These are phyloP conservation scores for Lodderomyces metapsilosis DNA, from an alignment of 1,139 yeast genomes.

Conservation along the genomic window DNA sequence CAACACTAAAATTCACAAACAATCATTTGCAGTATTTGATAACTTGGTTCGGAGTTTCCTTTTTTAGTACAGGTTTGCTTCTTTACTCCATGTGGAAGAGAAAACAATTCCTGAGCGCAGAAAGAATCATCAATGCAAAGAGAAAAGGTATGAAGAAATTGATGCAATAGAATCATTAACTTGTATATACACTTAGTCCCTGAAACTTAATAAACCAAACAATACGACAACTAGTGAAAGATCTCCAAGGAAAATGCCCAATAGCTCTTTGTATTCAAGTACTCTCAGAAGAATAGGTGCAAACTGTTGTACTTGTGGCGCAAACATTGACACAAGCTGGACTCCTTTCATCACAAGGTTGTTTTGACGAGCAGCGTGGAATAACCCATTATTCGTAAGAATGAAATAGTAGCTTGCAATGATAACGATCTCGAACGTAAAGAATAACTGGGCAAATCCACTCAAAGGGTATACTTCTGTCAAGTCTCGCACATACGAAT, in stretches of 20 bases:
- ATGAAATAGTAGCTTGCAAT: slow-evolving; percentile 35
- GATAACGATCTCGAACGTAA: slow-evolving; percentile 33
- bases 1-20: slow-evolving; percentile 77
- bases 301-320: slow-evolving; percentile 33
- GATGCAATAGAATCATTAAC: not conserved
- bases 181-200: slow-evolving; percentile 11
- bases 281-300: slow-evolving; percentile 29
- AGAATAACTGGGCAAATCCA: slow-evolving; percentile 29
- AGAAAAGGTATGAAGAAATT: slow-evolving; percentile 33
- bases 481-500: slow-evolving; percentile 26
- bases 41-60: slow-evolving; percentile 90
- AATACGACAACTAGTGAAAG: slow-evolving; percentile 37
- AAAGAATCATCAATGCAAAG: slow-evolving; percentile 42
- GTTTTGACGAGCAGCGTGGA: slow-evolving; percentile 19
- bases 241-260: slow-evolving; percentile 40
- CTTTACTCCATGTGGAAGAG: slow-evolving; percentile 32
- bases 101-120: slow-evolving; percentile 35
- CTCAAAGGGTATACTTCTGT: slow-evolving; percentile 9
- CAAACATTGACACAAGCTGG: slow-evolving; percentile 34
- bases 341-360: slow-evolving; percentile 30
- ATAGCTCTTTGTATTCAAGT: slow-evolving; percentile 39
- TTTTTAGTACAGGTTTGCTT: slow-evolving; percentile 67
- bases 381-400: slow-evolving; percentile 25
- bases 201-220: slow-evolving; percentile 37
- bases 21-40: slow-evolving; percentile 89